Conservation (phyloP, 805 yeast species). For the Candida multigemmis region DNA sequence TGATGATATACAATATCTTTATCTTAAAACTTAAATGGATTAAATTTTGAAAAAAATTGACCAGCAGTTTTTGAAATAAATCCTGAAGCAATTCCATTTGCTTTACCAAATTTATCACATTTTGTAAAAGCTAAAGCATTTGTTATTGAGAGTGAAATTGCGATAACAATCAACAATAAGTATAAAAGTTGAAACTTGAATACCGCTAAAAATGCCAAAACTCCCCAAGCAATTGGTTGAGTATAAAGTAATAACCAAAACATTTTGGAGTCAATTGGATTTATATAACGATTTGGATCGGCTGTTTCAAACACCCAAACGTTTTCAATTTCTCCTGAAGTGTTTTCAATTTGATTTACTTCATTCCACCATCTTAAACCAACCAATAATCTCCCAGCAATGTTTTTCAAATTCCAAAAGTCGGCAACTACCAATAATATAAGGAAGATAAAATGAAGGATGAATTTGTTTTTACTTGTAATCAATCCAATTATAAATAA, state of each 20-base stretch:
- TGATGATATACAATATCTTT: too few relatives aligned
- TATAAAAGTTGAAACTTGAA: slow-evolving; percentile 68
- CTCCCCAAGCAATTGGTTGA: slow-evolving; percentile 69
- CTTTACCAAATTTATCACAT: slow-evolving; percentile 88
- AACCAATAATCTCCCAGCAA: slow-evolving; percentile 81
- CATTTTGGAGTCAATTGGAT: slow-evolving; percentile 84
- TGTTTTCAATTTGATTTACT: slow-evolving; percentile 30
- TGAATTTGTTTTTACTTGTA: slow-evolving; percentile 39
- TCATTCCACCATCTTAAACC: slow-evolving; percentile 99
- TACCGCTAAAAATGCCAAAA: slow-evolving; percentile 68
- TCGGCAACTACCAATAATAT: slow-evolving; percentile 77
- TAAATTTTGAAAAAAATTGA: slow-evolving; percentile 37
- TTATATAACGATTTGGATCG: slow-evolving; percentile 60
- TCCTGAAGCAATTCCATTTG: slow-evolving; percentile 55
- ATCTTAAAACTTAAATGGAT: too few relatives aligned
- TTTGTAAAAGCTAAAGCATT: slow-evolving; percentile 86
- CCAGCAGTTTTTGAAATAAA: slow-evolving; percentile 47
- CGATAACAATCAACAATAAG: slow-evolving; percentile 54
- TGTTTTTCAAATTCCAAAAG: slow-evolving; percentile 89
- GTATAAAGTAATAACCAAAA: slow-evolving; percentile 78
- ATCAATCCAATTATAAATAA: slow-evolving; percentile 45
- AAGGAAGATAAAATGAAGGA: slow-evolving; percentile 70
- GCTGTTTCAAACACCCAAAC: slow-evolving; percentile 88
- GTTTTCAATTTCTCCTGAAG: slow-evolving; percentile 47
- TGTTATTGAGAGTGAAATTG: slow-evolving; percentile 63